Base-by-base conservation (phyloP, 352 stramenopile species). In the Pythium vanterpoolii region DNA sequence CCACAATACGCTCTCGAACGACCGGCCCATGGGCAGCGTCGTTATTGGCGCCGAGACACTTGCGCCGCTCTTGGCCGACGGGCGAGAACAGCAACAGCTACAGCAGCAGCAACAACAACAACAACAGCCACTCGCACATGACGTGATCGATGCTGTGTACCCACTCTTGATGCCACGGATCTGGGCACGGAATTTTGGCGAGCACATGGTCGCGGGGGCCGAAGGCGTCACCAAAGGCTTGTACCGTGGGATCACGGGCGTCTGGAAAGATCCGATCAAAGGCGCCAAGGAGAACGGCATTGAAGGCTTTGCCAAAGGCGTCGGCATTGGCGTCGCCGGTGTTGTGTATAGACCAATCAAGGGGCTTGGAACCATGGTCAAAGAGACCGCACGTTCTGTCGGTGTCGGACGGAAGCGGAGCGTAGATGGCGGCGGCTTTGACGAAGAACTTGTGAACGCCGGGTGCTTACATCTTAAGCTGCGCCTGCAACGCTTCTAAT, bases 241-340 rank as follows among this genome's bases (percentile, higher is more conserved):
- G 42, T 90, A 86, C 45, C 72, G 73, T 5, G 83, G 83, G 31
- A 87, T 91, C 60, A 91, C 77, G 0, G 81, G 81, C 23, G 72
- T 93, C 6, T 89, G 82, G 73, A 90, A 88, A 43, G 81, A 93
- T 36, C 83, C 81, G 45, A 90, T 93, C 62, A 77, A 78, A 54
- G 83, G 81, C 49, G 83, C 83, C 23, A 87, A 86, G 59, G 71
- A 83, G 57, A 86, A 82, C 10, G 83, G 83, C 4, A 43, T 90
- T 31, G 80, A 83, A 21, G 83, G 81, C 4, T 90, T 93, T 31
- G 83, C 83, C 18, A 90, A 89, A 54, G 83, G 81, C 28, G 71
- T 93, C 2, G 79, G 81, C 11, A 80, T 64, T 9, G 83, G 83
- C n/a, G 71, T 93, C 24, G 80, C 71, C 3, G 83, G 83, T 27